Evolutionary conservation across 192 early-diverging fungal species (phyloP), one percentile per base, ranked within the genome.

Genomic region (Entophlyctis helioformis): DNA sequence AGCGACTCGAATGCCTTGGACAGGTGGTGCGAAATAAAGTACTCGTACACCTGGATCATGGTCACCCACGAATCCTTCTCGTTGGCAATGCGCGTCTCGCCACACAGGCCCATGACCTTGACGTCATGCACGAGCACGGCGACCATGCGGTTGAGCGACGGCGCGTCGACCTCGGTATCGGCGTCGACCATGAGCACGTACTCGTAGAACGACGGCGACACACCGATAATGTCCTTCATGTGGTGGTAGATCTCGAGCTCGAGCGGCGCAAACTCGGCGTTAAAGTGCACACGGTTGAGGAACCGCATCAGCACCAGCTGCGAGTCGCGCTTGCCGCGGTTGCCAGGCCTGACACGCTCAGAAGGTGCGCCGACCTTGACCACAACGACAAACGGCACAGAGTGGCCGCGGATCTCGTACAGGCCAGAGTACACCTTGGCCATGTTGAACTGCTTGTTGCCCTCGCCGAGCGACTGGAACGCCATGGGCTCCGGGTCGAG

Each of bases 1-100:
- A n/a, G n/a, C n/a, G n/a, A n/a, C n/a, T n/a, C n/a, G n/a, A n/a
- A n/a, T 10, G 91, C 87, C 71, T 98, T 98, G 32, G 95, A 81
- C 48, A 98, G 72, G 57, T 98, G 91, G 75, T 98, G 95, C 19
- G 92, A 96, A 56, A 98, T 98, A 63, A 88, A 98, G 72, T 98
- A 98, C 69, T 98, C 91, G 63, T 69, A 67, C 11, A 96, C 91
- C 53, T 94, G 93, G 54, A 94, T 94, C 89, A 93, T 93, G n/a
- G n/a, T n/a, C n/a, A n/a, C n/a, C n/a, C n/a, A n/a, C n/a, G n/a
- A n/a, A n/a, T n/a, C n/a, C n/a, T n/a, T n/a, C n/a, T n/a, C n/a
- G n/a, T n/a, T n/a, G n/a, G n/a, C n/a, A n/a, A n/a, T n/a, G n/a
- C n/a, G n/a, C n/a, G n/a, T n/a, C n/a, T n/a, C n/a, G n/a, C n/a